These are phyloP conservation scores for Puccinia polysora DNA, from an alignment of 1,284 basidiomycete genomes.

Conservation along the genomic window DNA sequence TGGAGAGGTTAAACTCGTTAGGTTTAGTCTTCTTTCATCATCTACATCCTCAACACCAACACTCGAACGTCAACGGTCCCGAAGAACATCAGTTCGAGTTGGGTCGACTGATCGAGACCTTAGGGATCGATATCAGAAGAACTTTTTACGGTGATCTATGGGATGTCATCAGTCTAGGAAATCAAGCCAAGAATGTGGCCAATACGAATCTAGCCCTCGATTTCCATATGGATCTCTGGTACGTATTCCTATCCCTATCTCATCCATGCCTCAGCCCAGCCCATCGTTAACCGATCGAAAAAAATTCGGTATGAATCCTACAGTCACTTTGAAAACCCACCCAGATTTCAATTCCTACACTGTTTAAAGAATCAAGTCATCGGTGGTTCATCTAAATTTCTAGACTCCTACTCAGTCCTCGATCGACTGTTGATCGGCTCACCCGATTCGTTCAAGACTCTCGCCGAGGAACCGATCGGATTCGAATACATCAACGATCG, in stretches of 20 bases:
- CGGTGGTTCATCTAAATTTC: slow-evolving; percentile 83
- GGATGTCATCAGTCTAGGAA: slow-evolving; percentile 73
- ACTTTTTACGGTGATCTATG: slow-evolving; percentile 88
- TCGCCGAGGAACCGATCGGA: slow-evolving; percentile 64
- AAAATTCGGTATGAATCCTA: neutral
- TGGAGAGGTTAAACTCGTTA: slow-evolving; percentile 56
- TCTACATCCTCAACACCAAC: slow-evolving; percentile 59
- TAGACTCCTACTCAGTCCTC: slow-evolving; percentile 72
- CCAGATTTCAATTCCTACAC: slow-evolving; percentile 85
- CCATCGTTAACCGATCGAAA: neutral
- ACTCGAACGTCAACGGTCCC: slow-evolving; percentile 57
- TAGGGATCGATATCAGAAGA: slow-evolving; percentile 67
- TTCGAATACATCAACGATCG: slow-evolving; percentile 91
- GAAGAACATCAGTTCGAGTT: slow-evolving; percentile 62
- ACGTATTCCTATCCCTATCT: slow-evolving; percentile 54
- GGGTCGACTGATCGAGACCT: slow-evolving; percentile 61
- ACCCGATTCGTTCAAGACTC: slow-evolving; percentile 61
- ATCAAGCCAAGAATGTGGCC: slow-evolving; percentile 79
- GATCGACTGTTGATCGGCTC: slow-evolving; percentile 59
- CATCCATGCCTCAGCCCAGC: neutral
- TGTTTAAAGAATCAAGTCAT: slow-evolving; percentile 71
- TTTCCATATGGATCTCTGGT: slow-evolving; percentile 88
- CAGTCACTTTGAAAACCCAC: slow-evolving; percentile 74
- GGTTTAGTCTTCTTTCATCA: slow-evolving; percentile 59
- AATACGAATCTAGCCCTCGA: slow-evolving; percentile 88